phyloP scores from a whole-genome alignment of 306 rosid species.

The Hippophae rhamnoides region DNA sequence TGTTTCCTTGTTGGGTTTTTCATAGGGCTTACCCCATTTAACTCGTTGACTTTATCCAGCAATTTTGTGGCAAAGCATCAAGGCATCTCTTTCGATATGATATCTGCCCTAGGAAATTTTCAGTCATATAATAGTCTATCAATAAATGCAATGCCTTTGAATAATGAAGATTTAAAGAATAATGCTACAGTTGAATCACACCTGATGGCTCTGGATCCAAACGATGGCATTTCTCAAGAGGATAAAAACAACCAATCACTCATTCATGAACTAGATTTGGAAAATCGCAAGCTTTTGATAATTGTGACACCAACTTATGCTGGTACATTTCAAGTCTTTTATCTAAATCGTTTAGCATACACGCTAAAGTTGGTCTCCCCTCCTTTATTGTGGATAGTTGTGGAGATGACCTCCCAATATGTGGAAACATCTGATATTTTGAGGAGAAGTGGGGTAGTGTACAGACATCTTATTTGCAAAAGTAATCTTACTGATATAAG shows the following conservation, averaged over 20 bases:
- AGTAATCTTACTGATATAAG: conserved; percentile 43
- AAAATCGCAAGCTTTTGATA: conserved; percentile 58
- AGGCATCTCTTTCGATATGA: conserved; percentile 45
- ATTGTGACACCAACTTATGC: conserved; percentile 62
- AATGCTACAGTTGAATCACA: conserved; percentile 30
- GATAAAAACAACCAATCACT: conserved; percentile 11
- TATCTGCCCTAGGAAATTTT: conserved; percentile 28
- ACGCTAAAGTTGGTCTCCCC: conserved; percentile 47
- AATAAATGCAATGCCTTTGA: conserved; percentile 14
- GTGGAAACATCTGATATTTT: conserved; percentile 62
- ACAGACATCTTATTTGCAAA: conserved; percentile 70
- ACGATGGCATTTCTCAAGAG: conserved; percentile 21
- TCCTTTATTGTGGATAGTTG: conserved; percentile 83
- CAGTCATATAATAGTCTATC: conserved; percentile 29
- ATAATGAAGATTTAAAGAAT: conserved; percentile 17
- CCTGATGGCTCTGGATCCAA: conserved; percentile 15
- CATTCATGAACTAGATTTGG: conserved; percentile 29
- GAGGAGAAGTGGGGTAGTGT: conserved; percentile 69
- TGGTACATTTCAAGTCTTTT: conserved; percentile 54
- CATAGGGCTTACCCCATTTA: conserved; percentile 58
- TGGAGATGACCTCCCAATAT: conserved; percentile 74
- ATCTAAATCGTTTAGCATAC: conserved; percentile 64
- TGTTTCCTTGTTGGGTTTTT: conserved; percentile 66
- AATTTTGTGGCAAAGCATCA: conserved; percentile 53
- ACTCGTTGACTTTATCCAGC: conserved; percentile 40